Base-by-base conservation (phyloP, 441 rosid species). In the Breynia disticha region DNA sequence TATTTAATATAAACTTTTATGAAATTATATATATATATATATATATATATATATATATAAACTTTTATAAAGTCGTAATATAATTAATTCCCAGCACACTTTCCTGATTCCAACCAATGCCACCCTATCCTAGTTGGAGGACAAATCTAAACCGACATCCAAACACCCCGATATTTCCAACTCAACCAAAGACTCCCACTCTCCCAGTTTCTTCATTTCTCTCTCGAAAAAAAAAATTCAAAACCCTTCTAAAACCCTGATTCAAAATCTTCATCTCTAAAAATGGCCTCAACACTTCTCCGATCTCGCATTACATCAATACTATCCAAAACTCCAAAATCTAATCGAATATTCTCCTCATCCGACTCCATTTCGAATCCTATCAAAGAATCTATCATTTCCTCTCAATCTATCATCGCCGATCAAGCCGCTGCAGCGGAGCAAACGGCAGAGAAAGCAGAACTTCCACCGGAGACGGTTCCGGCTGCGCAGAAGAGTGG, bases 361-460 rank as follows among this genome's bases (percentile, higher is more conserved):
- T 65, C 90, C 18, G 70, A 72, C 48, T 65, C 65, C 15, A 44
- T 68, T 58, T 70, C 76, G 5, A 64, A 67, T 50, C 49, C 72
- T 5, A 59, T 66, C 15, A 80, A 72, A 63, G 80, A 64, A 55
- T 48, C 84, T 13, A 53, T 58, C 55, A 37, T 66, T 28, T 50
- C 84, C 57, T 58, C 71, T 46, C 76, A 76, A 55, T 65, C 90
- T 28, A 42, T 76, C 64, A 38, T 68, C 19, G 52, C 76, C 16
- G 80, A 83, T 59, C 64, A 73, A 11, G 61, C 80, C 15, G 70
- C 78, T 5, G 48, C 73, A 43, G 49, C 62, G 7, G 52, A 63
- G 15, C n/a, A n/a, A n/a, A 64, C 76, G 35, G 71, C 66, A n/a
- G 65, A 64, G 49, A 70, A 17, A 44, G 50, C 64, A 16, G n/a